Evolutionary conservation across 768 basidiomycete species (phyloP).

Genomic region (Rhizopogon roseolus): DNA sequence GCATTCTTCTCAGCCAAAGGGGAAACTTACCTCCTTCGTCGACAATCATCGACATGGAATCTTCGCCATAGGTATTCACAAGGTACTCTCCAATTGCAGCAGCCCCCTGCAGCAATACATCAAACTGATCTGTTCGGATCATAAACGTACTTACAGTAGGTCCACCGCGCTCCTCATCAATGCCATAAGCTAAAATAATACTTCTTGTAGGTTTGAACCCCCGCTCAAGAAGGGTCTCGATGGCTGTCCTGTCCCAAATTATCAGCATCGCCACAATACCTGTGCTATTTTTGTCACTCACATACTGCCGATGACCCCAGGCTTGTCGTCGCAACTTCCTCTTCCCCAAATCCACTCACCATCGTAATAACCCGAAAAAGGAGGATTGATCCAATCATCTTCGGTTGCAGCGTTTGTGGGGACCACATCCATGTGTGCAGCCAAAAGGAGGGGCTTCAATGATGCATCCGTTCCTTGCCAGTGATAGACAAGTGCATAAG

Average conservation of each 20-base stretch:
- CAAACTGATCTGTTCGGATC: neutral
- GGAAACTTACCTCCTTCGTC: conserved; percentile 48
- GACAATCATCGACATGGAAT: conserved; percentile 49
- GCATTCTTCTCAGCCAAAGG: neutral
- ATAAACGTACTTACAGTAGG: conserved; percentile 24
- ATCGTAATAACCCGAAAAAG: conserved; percentile 45
- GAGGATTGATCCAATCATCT: conserved; percentile 42
- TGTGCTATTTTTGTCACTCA: conserved; percentile 13
- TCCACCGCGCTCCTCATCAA: conserved; percentile 42
- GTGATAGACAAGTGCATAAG: conserved; percentile 55
- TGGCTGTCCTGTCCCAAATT: conserved; percentile 14
- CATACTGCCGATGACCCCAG: conserved; percentile 29
- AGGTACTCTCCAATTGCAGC: conserved; percentile 33
- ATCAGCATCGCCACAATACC: neutral
- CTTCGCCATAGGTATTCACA: conserved; percentile 39
- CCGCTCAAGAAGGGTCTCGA: conserved; percentile 23
- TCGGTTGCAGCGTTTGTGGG: conserved; percentile 42
- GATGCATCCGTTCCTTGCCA: conserved; percentile 49
- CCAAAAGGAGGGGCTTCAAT: conserved; percentile 51
- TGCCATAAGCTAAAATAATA: conserved; percentile 34
- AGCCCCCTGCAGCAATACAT: conserved; percentile 33
- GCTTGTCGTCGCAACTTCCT: conserved; percentile 43
- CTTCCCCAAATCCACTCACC: conserved; percentile 44
- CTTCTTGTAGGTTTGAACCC: conserved; percentile 26
- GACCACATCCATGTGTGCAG: conserved; percentile 49